Base-by-base conservation (phyloP, 345 rosid genomes). In the Eucalyptus viminalis region DNA sequence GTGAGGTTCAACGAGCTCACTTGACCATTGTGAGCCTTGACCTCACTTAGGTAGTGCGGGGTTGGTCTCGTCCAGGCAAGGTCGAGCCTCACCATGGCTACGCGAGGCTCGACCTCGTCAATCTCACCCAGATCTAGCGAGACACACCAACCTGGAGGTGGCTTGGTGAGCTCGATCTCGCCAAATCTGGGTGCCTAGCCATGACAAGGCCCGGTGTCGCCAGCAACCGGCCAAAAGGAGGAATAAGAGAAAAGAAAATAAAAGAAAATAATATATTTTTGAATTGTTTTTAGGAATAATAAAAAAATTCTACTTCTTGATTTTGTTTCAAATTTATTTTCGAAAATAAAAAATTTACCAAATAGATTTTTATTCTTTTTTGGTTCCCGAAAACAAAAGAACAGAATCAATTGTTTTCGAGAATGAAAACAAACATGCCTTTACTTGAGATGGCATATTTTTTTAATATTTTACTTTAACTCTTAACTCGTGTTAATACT, bases 271-370 rank as follows among this genome's bases (percentile, higher is more conserved):
- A 51, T 6, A 16, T 34, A 34, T 51, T 51, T 6, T 51, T 0
- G 0, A 1, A 6, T 56, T 56, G 1, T 24, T 56, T 25, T 0
- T 24, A 0, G 1, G 13, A 56, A 25, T 9, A n/a, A n/a, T n/a
- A n/a, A n/a, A n/a, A n/a, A n/a, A n/a, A n/a, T n/a, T n/a, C 0
- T 25, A 11, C 8, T 60, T 25, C 0, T 25, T 25, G 0, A 24
- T 60, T 25, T 0, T 60, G 4, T 60, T 60, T 2, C 1, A 60
- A 60, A 58, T 1, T 12, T 11, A 58, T 11, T 58, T 5, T 5
- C 0, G 2, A 3, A 0, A 58, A 25, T 25, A 11, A 12, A 58
- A 11, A 11, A 1, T 5, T 58, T 25, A 58, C 0, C 1, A 58
- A 25, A 58, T 1, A 1, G 6, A 24, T 24, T 56, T 56, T 3